Conservation (phyloP, 1,284 basidiomycete genomes). For the Sanguinoderma infundibulare region DNA sequence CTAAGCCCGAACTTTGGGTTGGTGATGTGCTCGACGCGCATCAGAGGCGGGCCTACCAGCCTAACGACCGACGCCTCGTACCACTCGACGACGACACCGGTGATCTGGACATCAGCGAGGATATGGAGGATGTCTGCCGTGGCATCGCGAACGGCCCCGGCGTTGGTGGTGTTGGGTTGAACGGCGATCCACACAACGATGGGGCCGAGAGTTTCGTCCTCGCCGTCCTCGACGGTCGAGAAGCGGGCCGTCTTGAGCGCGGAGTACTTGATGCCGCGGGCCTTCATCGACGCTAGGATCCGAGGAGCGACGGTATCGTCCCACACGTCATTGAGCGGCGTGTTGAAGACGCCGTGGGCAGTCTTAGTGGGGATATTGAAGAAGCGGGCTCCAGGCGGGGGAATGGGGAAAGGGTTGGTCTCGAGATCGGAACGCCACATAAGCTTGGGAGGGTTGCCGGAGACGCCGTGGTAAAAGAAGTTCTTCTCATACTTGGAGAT, state of each 20-base stretch:
- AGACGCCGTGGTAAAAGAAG: conserved; percentile 40
- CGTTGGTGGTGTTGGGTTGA: conserved; percentile 40
- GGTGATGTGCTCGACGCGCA: conserved; percentile 30
- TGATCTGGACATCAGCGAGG: conserved; percentile 15
- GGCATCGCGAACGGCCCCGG: conserved; percentile 37
- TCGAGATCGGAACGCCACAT: conserved; percentile 41
- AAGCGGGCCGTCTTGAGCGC: conserved; percentile 40
- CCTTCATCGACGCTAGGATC: conserved; percentile 39
- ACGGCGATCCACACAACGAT: conserved; percentile 44
- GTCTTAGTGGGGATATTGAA: conserved; percentile 40
- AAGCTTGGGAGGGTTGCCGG: conserved; percentile 40
- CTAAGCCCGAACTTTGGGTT: conserved; percentile 31
- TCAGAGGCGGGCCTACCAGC: conserved; percentile 34
- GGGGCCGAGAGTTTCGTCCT: conserved; percentile 34
- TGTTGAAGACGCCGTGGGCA: conserved; percentile 41
- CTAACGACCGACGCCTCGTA: conserved; percentile 33
- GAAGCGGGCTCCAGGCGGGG: conserved; percentile 30
- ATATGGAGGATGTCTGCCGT: conserved; percentile 39
- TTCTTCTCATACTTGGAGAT: conserved; percentile 36
- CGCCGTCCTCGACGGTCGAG: conserved; percentile 36
- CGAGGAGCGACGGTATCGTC: conserved; percentile 35
- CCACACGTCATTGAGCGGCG: conserved; percentile 37
- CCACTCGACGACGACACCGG: conserved; percentile 35
- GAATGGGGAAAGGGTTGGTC: conserved; percentile 37
- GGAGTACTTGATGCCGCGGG: conserved; percentile 37